phyloP scores from a whole-genome alignment of 306 rosid genomes.

The Medicago ruthenica region DNA sequence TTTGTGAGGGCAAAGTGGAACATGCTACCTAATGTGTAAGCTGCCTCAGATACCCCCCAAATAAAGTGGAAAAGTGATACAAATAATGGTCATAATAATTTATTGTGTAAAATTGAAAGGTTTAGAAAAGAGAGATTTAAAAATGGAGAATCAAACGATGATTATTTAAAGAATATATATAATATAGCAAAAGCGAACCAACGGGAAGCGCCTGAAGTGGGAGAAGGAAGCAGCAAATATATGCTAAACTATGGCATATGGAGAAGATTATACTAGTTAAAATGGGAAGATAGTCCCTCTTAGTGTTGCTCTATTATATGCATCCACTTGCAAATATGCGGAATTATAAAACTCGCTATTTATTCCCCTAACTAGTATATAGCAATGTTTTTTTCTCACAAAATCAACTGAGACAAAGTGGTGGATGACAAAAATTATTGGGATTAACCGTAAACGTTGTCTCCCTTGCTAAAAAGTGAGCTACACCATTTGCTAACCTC shows the following conservation, averaged over 20 bases:
- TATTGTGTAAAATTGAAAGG: constrained; percentile 7
- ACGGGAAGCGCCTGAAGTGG: constrained; percentile 57
- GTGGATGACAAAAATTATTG: no score
- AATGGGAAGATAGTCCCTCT: not conserved
- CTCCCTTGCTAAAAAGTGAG: no score
- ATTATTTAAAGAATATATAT: constrained; percentile 1
- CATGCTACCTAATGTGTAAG: constrained; percentile 60
- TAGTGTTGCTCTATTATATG: not conserved
- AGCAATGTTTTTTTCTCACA: no score
- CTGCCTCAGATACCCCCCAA: constrained; percentile 42
- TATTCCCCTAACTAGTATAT: not conserved
- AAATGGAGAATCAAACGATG: constrained; percentile 26
- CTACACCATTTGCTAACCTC: no score
- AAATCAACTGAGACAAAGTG: no score
- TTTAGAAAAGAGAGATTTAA: constrained; percentile 31
- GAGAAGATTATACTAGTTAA: not conserved
- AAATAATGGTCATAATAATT: constrained; percentile 32
- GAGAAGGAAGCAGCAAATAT: constrained; percentile 45
- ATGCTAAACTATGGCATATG: not conserved
- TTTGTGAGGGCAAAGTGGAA: constrained; percentile 63
- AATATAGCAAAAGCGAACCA: not conserved
- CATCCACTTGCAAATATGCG: not conserved
- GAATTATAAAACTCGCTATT: constrained; percentile 7
- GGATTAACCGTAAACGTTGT: no score
- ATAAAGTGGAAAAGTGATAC: constrained; percentile 22